Evolutionary conservation across 2,329 filamentous ascomycete species (phyloP), one percentile per base, ranked within the genome.

Genomic region (Trichoderma koningii): DNA sequence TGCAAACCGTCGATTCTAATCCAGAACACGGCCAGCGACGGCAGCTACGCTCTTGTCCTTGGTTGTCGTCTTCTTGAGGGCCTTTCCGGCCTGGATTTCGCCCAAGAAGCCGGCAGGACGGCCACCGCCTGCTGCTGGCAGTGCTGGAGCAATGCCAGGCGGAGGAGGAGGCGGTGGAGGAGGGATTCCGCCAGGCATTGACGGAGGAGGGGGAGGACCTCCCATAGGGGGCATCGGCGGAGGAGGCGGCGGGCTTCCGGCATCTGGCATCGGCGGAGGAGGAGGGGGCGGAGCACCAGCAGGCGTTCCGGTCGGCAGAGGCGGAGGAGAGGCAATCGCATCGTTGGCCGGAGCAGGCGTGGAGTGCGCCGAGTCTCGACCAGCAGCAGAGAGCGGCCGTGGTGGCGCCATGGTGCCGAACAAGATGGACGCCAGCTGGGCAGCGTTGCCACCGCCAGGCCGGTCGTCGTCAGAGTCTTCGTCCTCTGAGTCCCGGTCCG

Each of bases 351-450:
- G 75, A n/a, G 72, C 74, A 41, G 77, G 76, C 64, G 76, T 78
- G 7, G 72, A 68, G 17, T 79, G 75, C 19, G 80, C 74, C 9
- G 81, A 81, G 71, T 91, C 90, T 69, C 90, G 88, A 63, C 91
- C 92, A 76, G 91, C 87, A 7, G 92, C 90, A 21, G 92, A 96
- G 51, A 97, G 79, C 34, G 94, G 93, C 59, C 94, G 88, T 15
- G 95, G 94, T 45, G 95, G 94, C 10, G 87, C 94, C 93, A 99
- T 98, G 59, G 93, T 97, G 66, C 95, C 94, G 75, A 99, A 99
- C 21, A 99, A 84, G 67, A 97, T 95, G 7, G 92, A 96, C 17
- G 95, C 95, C 44, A 99, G 86, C 71, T 97, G 92, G 67, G 96
- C 95, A 55, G 95, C 95, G 70, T 87, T 92, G 66, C 90, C 88